Conservation (phyloP, 805 yeast species). For the Teunomyces barrocoloradensis region DNA sequence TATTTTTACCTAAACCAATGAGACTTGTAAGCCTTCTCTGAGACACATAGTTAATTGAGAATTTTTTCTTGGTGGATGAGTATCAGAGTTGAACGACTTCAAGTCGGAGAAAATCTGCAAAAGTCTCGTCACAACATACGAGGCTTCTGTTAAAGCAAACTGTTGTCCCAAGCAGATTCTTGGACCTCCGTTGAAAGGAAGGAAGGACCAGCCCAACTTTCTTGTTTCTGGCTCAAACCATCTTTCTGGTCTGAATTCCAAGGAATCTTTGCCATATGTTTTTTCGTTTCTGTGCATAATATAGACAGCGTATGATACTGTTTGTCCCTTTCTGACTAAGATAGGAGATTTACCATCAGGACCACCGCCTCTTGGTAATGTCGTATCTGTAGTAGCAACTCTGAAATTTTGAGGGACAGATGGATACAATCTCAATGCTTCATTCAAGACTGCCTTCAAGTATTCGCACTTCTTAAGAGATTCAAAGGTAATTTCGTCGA, state of each 20-base stretch:
- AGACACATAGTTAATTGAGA: conserved; percentile 31
- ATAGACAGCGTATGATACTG: conserved; percentile 18
- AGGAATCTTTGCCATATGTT: conserved; percentile 34
- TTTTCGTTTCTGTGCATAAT: conserved; percentile 18
- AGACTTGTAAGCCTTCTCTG: conserved; percentile 19
- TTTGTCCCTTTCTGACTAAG: conserved; percentile 23
- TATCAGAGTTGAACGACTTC: conserved; percentile 3
- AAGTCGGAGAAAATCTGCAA: conserved; percentile 30
- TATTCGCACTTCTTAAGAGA: conserved; percentile 48
- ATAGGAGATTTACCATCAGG: conserved; percentile 18
- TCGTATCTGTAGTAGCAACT: conserved; percentile 43
- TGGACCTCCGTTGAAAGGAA: conserved; percentile 40
- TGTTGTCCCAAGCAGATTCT: conserved; percentile 41
- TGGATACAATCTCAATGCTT: conserved; percentile 50
- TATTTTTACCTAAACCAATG: not conserved
- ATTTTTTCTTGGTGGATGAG: conserved; percentile 13
- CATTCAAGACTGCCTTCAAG: conserved; percentile 47
- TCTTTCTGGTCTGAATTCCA: conserved; percentile 37
- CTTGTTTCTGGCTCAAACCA: conserved; percentile 27
- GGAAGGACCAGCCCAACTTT: conserved; percentile 35
- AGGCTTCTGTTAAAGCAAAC: conserved; percentile 37
- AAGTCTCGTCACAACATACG: conserved; percentile 28
- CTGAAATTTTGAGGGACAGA: conserved; percentile 51
- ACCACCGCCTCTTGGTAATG: conserved; percentile 53
- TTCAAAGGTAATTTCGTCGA: conserved; percentile 45